Base-by-base conservation (phyloP, 192 early-diverging fungal genomes). In the Chytriomyces hyalinus region DNA sequence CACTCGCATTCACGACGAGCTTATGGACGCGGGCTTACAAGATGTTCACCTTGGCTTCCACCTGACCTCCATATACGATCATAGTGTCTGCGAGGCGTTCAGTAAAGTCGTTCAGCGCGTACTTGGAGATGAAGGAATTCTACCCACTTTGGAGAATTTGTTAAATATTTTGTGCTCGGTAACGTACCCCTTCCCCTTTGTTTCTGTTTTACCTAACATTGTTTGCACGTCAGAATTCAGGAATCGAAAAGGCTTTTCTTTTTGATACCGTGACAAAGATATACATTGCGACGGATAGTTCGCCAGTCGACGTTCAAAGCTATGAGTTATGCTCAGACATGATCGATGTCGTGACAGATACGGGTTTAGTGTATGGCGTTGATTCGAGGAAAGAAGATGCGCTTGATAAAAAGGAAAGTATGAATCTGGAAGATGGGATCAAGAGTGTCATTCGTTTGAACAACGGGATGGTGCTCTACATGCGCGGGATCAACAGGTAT, bases 251-350 rank as follows among this genome's bases (percentile, higher is more conserved):
- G 80, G 95, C 94, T 24, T 98, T 96, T 77, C 83, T 99, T 63
- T 96, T 99, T 75, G 97, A 99, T 79, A 86, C 92, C 5, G 61
- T 86, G 43, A 93, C 94, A 17, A 96, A 97, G 78, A 92, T 98
- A 44, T 99, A 98, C 79, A 91, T 99, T 69, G 95, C 97, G 5
- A 98, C 94, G 5, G 97, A 99, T 71, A 90, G 90, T 69, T 95
- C 96, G 8, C 96, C 97, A 5, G 87, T 87, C 50, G 84, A 86
- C 77, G 80, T 86, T 62, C 94, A 95, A 75, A 88, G 91, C 6
- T 99, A 97, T 83, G 92, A 93, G 84, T 91, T 99, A 67, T 95
- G 96, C 68, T 93, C 91, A 67, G 93, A 99, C 79, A 97, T 96
- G 88, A 95, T 99, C 80, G 96, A 96, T 62, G 94, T 94, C 15